Evolutionary conservation across 2,329 filamentous ascomycete species (phyloP), one percentile per base, ranked within the genome.

Genomic region (Rhynchosporium secalis): DNA sequence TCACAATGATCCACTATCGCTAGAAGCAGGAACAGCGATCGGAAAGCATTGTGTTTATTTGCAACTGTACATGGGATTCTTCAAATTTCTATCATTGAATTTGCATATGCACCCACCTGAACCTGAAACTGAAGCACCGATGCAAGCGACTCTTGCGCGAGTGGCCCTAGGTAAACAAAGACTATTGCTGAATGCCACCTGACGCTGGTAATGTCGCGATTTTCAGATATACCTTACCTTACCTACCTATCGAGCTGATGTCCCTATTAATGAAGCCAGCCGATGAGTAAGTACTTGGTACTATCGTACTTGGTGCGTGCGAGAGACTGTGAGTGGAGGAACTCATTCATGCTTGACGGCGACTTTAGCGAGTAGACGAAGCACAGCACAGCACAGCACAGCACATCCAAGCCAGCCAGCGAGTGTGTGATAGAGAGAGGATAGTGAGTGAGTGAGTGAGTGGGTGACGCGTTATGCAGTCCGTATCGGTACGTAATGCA

Each of bases 381-480:
- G 20, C 20, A 20, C 20, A 20, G 20, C 20, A 20, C 20, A 20
- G 20, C 20, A 20, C 20, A 20, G 20, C 20, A 20, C 20, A 20
- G 20, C 20, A 20, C 20, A 20, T 20, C 20, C 20, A 20, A 20
- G 20, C 47, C 10, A 51, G 7, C 46, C 29, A 51, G 15, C 31
- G 15, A 36, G 20, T 20, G 20, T 20, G 20, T 20, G 20, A 1
- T 20, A 20, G 20, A 20, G 20, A 20, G 20, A 20, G 20, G 20
- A 20, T 20, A 20, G 20, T 20, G 20, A 20, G 20, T 0, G 20
- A 20, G 20, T 20, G 20, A 20, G 20, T 20, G 52, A n/a, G 5
- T 41, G 36, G 10, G 60, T 66, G 45, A 58, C 40, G 52, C 45
- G 46, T 52, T 52, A 38, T 52, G 49, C 33, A 52, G 49, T 31